Evolutionary conservation across 306 rosid genomes (phyloP).

Genomic region (Sophora flavescens): DNA sequence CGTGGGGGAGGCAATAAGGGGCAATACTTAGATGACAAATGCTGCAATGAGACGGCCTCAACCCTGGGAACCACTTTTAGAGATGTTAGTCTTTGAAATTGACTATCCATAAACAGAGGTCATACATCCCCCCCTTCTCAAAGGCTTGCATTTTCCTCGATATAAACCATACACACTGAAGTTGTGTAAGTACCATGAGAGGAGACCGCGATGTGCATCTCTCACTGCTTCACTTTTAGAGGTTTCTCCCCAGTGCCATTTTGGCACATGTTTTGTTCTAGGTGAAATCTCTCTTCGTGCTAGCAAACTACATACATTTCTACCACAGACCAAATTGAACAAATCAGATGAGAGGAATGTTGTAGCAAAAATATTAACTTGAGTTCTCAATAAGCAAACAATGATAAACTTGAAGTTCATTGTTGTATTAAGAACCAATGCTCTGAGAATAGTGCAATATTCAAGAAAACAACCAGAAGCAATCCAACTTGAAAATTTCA

Average conservation of each 20-base stretch:
- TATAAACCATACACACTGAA: neutral
- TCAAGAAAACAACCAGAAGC: neutral
- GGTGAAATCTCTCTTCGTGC: slow-evolving; percentile 58
- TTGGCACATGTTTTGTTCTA: slow-evolving; percentile 51
- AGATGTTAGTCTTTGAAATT: slow-evolving; percentile 18
- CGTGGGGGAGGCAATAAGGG: slow-evolving; percentile 59
- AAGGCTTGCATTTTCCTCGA: slow-evolving; percentile 13
- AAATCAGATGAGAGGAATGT: slow-evolving; percentile 17
- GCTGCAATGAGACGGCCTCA: slow-evolving; percentile 57
- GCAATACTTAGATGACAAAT: slow-evolving; percentile 58
- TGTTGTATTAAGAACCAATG: neutral
- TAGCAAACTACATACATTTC: slow-evolving; percentile 53
- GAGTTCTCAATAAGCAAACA: too few relatives aligned
- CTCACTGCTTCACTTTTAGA: slow-evolving; percentile 45
- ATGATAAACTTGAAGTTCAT: neutral
- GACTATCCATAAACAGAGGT: slow-evolving; percentile 1
- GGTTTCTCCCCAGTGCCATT: slow-evolving; percentile 53
- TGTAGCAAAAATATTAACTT: slow-evolving; percentile 3
- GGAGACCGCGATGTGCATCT: slow-evolving; percentile 54
- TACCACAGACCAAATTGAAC: slow-evolving; percentile 45
- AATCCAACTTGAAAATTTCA: too few relatives aligned
- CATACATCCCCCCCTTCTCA: slow-evolving; percentile 20
- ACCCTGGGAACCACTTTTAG: slow-evolving; percentile 53
- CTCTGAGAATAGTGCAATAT: neutral
- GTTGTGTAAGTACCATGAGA: slow-evolving; percentile 53